Evolutionary conservation across 371 early-diverging fungal genomes (phyloP).

Genomic region (Rhizopus delemar): DNA sequence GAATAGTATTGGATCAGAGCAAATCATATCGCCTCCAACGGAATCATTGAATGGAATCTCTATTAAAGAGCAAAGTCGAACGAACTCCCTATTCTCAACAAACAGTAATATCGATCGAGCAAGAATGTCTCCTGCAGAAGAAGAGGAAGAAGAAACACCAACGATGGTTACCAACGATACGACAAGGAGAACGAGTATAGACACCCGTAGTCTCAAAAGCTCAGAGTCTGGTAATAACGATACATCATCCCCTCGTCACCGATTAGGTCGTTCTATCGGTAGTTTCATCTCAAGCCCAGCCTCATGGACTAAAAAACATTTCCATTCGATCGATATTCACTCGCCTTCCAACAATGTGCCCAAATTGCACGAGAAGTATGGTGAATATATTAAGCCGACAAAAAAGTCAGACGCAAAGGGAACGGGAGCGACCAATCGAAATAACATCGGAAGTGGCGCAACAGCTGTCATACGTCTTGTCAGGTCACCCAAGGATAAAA

Average conservation of each 20-base stretch:
- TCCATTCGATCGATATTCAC: constrained; percentile 2
- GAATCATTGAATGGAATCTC: constrained; percentile 4
- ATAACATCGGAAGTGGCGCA: constrained; percentile 83
- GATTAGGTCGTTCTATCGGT: constrained; percentile 20
- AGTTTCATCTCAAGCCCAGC: constrained; percentile 22
- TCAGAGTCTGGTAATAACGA: constrained; percentile 5
- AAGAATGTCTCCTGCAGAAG: constrained; percentile 5
- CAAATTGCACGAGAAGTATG: constrained; percentile 27
- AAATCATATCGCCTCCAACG: constrained; percentile 1
- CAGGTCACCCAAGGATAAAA: constrained; percentile 44
- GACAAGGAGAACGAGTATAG: background rate
- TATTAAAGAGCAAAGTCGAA: constrained; percentile 12
- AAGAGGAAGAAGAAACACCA: background rate
- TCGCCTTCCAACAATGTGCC: constrained; percentile 17
- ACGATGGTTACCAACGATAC: background rate
- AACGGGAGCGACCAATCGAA: constrained; percentile 46
- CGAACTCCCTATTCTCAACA: constrained; percentile 13
- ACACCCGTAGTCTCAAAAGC: constrained; percentile 9
- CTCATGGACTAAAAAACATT: constrained; percentile 26
- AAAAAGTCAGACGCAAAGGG: constrained; percentile 13
- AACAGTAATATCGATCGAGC: constrained; percentile 8
- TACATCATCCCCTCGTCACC: background rate
- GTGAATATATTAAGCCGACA: constrained; percentile 22
- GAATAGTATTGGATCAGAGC: background rate
- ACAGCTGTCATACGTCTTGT: constrained; percentile 89